Conservation (phyloP, 768 basidiomycete genomes). For the Mycena polygramma region DNA sequence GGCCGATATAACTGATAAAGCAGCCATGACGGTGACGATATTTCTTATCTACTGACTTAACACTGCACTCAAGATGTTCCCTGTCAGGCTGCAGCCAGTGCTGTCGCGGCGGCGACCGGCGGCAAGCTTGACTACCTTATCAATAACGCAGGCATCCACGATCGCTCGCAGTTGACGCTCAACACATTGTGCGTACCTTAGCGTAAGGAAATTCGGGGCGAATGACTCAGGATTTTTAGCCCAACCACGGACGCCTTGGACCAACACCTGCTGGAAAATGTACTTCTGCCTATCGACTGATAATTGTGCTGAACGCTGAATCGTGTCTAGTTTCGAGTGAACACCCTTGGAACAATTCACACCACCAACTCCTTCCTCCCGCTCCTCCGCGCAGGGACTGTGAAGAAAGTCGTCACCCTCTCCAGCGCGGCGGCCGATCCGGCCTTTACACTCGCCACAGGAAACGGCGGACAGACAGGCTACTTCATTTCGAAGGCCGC, state of each 20-base stretch:
- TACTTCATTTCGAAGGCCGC: constrained; percentile 56
- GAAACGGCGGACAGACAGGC: constrained; percentile 25
- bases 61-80: not conserved
- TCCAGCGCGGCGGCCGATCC: constrained; percentile 45
- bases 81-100: constrained; percentile 6
- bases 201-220: no score
- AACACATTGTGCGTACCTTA: not conserved
- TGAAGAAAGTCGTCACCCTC: constrained; percentile 53
- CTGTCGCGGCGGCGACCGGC: constrained; percentile 7
- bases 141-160: constrained; percentile 17
- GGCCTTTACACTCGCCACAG: constrained; percentile 38
- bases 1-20: constrained; percentile 17
- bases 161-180: not conserved
- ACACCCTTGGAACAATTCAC: constrained; percentile 12
- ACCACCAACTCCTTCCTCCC: constrained; percentile 29
- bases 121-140: constrained; percentile 25
- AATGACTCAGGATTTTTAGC: not conserved
- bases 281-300: not conserved
- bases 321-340: not conserved
- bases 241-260: constrained; percentile 9
- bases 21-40: not conserved
- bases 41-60: not conserved
- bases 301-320: not conserved
- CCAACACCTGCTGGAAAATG: constrained; percentile 13
- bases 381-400: constrained; percentile 34